Evolutionary conservation across 2,329 filamentous ascomycete genomes (phyloP).

Genomic region (Neonectria sp.): DNA sequence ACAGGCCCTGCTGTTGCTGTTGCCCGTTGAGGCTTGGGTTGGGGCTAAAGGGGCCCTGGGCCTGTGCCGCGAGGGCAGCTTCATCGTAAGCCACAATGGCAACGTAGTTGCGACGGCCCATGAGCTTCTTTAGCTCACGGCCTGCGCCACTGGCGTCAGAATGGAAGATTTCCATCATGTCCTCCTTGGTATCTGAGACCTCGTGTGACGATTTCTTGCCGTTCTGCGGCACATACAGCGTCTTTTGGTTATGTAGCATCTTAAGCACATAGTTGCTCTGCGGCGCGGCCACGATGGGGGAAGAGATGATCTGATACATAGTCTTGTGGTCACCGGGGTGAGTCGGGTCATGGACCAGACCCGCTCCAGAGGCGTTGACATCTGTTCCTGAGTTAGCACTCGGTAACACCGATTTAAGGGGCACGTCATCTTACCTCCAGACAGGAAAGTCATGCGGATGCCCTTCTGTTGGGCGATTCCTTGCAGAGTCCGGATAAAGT

Average conservation of each 20-base stretch:
- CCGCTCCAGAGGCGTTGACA: conserved; percentile 92
- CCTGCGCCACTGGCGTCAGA: conserved; percentile 88
- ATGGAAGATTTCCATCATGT: conserved; percentile 99
- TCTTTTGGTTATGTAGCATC: conserved; percentile 94
- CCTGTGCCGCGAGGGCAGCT: conserved; percentile 71
- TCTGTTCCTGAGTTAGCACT: conserved; percentile 60
- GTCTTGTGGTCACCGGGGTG: conserved; percentile 97
- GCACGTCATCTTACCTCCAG: conserved; percentile 73
- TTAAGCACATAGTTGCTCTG: conserved; percentile 90
- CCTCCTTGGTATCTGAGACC: conserved; percentile 94
- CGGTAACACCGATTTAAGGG: conserved; percentile 4
- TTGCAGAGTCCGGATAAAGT: conserved; percentile 95
- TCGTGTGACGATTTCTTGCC: conserved; percentile 82
- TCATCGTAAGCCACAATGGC: conserved; percentile 96
- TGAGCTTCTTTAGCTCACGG: conserved; percentile 90
- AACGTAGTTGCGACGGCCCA: conserved; percentile 93
- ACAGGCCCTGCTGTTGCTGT: conserved; percentile 63
- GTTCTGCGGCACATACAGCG: conserved; percentile 91
- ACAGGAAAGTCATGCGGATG: conserved; percentile 96
- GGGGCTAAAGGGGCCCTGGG: conserved; percentile 56
- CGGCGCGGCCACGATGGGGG: conserved; percentile 91
- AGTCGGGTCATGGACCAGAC: conserved; percentile 92
- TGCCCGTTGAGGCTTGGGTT: conserved; percentile 53
- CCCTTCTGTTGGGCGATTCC: conserved; percentile 96
- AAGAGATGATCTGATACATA: conserved; percentile 98